Evolutionary conservation across 441 rosid species (phyloP).

Genomic region (Lagerstroemia fauriei): DNA sequence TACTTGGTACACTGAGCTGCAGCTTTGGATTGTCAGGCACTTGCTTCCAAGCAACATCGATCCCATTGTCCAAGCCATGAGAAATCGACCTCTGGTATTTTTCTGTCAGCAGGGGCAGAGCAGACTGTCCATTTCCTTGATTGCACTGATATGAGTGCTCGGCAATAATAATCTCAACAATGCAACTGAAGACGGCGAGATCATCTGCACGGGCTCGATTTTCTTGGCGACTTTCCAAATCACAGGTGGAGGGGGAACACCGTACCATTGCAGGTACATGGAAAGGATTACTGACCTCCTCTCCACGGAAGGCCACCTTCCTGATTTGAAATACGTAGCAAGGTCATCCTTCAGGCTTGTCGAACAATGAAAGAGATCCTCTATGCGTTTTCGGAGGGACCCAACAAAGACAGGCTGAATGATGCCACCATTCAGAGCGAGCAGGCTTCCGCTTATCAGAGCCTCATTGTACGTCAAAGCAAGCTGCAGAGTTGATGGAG

Average conservation of each 20-base stretch:
- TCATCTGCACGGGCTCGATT: slow-evolving; percentile 46
- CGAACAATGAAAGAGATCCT: slow-evolving; percentile 57
- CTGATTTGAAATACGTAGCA: slow-evolving; percentile 48
- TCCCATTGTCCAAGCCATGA: not conserved
- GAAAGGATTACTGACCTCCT: slow-evolving; percentile 55
- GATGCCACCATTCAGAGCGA: slow-evolving; percentile 62
- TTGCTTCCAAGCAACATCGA: not conserved
- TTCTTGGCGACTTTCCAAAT: slow-evolving; percentile 50
- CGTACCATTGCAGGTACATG: slow-evolving; percentile 85
- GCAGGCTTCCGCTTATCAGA: slow-evolving; percentile 62
- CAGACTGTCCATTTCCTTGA: slow-evolving; percentile 53
- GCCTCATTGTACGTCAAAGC: slow-evolving; percentile 80
- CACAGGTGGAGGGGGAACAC: slow-evolving; percentile 60
- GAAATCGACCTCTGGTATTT: not conserved
- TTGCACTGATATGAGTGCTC: slow-evolving; percentile 53
- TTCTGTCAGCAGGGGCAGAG: slow-evolving; percentile 32
- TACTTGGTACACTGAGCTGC: not conserved
- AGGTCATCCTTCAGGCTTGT: slow-evolving; percentile 46
- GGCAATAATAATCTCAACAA: slow-evolving; percentile 69
- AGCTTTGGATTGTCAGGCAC: not conserved
- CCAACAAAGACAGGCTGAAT: slow-evolving; percentile 71
- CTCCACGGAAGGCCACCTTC: slow-evolving; percentile 59
- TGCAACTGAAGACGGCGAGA: slow-evolving; percentile 49
- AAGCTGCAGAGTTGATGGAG: slow-evolving; percentile 48
- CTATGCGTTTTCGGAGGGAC: slow-evolving; percentile 65